Percentiles rank a stretch among this genome's conserved stretches.
These are phyloP conservation scores for Osmanthus fragrans DNA, from an alignment of 257 asterid genomes.

Conservation along the genomic window DNA sequence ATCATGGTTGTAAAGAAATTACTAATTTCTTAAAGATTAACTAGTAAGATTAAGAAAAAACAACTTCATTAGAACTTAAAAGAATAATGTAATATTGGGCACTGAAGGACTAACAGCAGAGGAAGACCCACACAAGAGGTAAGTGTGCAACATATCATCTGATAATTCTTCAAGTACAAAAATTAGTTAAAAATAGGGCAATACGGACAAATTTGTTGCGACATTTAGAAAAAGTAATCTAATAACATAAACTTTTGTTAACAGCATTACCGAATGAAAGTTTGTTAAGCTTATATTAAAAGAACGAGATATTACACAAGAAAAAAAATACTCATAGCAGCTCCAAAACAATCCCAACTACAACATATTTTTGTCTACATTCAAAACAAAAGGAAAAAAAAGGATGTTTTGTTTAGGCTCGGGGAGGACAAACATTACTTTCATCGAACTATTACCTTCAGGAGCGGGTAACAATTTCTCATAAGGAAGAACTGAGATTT, in stretches of 20 bases:
- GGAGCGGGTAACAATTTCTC: constrained; percentile 60
- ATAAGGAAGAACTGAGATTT: constrained; percentile 58
- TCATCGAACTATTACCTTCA: constrained; percentile 50
- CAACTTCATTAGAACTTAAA: neutral
- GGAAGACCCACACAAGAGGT: neutral
- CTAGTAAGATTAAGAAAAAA: neutral
- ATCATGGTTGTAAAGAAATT: neutral
- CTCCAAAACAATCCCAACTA: neutral
- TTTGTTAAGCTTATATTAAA: neutral
- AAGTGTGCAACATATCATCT: neutral
- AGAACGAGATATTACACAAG: neutral
- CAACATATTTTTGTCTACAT: constrained; percentile 6
- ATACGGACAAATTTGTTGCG: neutral
- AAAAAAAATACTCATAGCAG: neutral
- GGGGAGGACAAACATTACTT: neutral
- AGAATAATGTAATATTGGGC: neutral
- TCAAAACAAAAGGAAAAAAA: neutral
- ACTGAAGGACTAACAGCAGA: neutral
- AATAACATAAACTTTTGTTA: neutral
- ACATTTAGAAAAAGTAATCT: neutral
- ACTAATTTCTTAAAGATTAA: neutral
- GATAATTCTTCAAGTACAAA: neutral
- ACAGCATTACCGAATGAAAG: neutral
- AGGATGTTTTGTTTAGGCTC: neutral
- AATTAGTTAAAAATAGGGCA: neutral